These are phyloP conservation scores for Neurospora sp. DNA, from an alignment of 495 filamentous ascomycete species.

Conservation along the genomic window DNA sequence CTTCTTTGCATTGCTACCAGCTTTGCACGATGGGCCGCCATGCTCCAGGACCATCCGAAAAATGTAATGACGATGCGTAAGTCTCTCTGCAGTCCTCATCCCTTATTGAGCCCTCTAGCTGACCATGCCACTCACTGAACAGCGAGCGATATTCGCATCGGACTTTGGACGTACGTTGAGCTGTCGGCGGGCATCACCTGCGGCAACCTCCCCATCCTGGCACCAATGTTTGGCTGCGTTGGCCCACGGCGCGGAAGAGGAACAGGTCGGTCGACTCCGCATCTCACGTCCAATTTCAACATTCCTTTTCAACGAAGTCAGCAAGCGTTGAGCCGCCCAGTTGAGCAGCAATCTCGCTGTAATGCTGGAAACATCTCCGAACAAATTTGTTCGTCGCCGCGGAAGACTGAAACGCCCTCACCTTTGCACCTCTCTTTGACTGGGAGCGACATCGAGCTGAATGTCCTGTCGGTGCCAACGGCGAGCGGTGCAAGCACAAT, in stretches of 20 bases:
- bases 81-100: neutral
- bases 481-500: too few species aligned
- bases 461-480: neutral
- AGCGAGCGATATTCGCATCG: constrained; percentile 5
- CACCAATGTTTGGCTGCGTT: constrained; percentile 4
- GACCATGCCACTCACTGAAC: neutral
- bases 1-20: neutral
- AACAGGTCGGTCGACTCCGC: neutral
- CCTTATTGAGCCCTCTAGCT: neutral
- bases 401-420: neutral
- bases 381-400: neutral
- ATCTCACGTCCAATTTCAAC: neutral
- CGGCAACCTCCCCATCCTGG: constrained; percentile 12
- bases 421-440: neutral
- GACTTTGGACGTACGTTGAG: constrained; percentile 13
- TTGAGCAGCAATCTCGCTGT: too few species aligned
- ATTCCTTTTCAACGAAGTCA: neutral
- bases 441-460: neutral
- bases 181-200: constrained; percentile 13
- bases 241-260: neutral
- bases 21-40: neutral
- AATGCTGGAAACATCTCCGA: neutral
- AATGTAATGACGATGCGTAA: neutral
- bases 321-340: neutral
- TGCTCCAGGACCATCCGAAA: neutral